A percentile compares a stretch with the other conserved stretches of the same genome.
Conservation (phyloP, 352 stramenopile species). For the Phytopythium cucurbitacearum region DNA sequence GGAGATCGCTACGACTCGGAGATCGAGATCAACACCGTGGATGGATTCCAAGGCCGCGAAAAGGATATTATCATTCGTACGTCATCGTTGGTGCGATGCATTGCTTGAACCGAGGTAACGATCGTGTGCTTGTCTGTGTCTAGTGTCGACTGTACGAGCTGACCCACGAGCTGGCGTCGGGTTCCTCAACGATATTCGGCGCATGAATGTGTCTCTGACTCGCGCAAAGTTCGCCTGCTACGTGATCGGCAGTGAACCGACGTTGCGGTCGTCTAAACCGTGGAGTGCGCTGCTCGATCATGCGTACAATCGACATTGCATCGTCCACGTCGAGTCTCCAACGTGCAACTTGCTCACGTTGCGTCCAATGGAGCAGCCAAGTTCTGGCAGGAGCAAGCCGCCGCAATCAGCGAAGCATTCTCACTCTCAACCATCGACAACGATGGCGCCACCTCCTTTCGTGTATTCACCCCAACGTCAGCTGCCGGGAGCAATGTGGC, state of each 20-base stretch:
- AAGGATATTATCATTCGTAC: slow-evolving; percentile 91
- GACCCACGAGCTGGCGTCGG: slow-evolving; percentile 78
- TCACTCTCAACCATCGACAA: slow-evolving; percentile 13
- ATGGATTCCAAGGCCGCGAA: slow-evolving; percentile 90
- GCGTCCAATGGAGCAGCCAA: slow-evolving; percentile 46
- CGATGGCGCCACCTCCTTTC: neutral
- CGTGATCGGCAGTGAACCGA: slow-evolving; percentile 81
- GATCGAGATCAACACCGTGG: slow-evolving; percentile 91
- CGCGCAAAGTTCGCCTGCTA: slow-evolving; percentile 87
- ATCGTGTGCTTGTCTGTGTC: slow-evolving; percentile 2
- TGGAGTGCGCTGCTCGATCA: slow-evolving; percentile 81
- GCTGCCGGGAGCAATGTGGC: too few relatives aligned
- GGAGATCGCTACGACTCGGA: slow-evolving; percentile 74
- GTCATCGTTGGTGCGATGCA: slow-evolving; percentile 10
- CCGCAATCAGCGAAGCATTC: slow-evolving; percentile 9
- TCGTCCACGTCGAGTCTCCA: slow-evolving; percentile 82
- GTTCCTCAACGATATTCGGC: slow-evolving; percentile 86
- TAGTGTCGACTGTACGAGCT: slow-evolving; percentile 85
- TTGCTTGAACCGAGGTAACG: neutral
- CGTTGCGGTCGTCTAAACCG: slow-evolving; percentile 79
- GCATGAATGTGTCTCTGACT: slow-evolving; percentile 88
- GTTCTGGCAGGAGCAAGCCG: slow-evolving; percentile 10
- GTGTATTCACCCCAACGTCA: too few relatives aligned
- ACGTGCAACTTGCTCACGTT: slow-evolving; percentile 72
- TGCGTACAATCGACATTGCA: slow-evolving; percentile 49